Conservation (phyloP, 306 rosid genomes). For the Datisca glomerata region DNA sequence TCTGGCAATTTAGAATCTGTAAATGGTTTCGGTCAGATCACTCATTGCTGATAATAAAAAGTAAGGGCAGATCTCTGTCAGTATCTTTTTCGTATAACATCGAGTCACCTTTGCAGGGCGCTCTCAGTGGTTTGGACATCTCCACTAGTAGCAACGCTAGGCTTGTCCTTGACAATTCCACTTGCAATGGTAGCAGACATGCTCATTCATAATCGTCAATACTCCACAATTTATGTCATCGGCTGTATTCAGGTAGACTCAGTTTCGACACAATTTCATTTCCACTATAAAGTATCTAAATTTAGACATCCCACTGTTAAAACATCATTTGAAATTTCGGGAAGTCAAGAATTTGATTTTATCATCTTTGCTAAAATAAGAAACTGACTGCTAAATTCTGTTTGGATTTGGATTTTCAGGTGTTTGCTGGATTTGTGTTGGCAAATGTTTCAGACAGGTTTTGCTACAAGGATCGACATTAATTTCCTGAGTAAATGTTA, state of each 20-base stretch:
- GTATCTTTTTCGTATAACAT: neutral
- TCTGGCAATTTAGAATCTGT: too few relatives aligned
- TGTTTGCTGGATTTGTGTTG: constrained; percentile 55
- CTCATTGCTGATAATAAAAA: too few relatives aligned
- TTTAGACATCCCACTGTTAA: neutral
- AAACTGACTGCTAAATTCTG: neutral
- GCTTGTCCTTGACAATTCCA: constrained; percentile 68
- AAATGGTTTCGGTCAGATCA: too few relatives aligned
- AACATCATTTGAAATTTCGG: neutral
- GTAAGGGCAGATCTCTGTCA: too few relatives aligned
- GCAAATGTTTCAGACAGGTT: constrained; percentile 51
- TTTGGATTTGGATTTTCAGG: constrained; percentile 24
- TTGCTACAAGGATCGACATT: constrained; percentile 11
- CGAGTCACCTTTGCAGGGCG: constrained; percentile 35
- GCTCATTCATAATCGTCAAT: constrained; percentile 47
- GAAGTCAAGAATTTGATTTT: neutral
- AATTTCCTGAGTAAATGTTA: too few relatives aligned
- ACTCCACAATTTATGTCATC: constrained; percentile 39
- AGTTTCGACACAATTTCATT: neutral
- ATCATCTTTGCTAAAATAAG: neutral
- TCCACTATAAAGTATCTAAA: neutral
- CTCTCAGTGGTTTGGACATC: constrained; percentile 69
- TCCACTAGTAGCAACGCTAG: constrained; percentile 63
- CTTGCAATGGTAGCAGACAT: constrained; percentile 74
- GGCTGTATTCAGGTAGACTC: constrained; percentile 58